phyloP scores from a whole-genome alignment of 1,284 basidiomycete species.

The Ganoderma sp. region DNA sequence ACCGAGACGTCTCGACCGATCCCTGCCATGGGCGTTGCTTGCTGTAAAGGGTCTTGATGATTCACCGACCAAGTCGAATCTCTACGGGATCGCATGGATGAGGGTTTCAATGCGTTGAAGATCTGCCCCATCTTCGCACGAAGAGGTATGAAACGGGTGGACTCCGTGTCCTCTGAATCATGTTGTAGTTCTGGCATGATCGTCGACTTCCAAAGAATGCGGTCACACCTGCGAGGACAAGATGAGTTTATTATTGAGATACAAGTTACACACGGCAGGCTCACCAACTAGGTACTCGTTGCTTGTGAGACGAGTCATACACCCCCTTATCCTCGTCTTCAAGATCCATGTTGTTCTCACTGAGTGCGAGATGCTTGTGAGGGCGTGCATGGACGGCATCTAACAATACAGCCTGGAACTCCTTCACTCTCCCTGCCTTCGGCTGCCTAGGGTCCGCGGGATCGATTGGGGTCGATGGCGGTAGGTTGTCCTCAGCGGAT shows the following conservation, averaged over 20 bases:
- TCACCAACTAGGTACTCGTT: slow-evolving; percentile 83
- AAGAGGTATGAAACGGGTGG: slow-evolving; percentile 38
- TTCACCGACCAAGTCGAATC: slow-evolving; percentile 43
- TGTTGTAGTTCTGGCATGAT: slow-evolving; percentile 53
- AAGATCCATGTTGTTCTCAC: slow-evolving; percentile 45
- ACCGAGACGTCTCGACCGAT: not conserved
- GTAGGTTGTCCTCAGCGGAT: slow-evolving; percentile 2
- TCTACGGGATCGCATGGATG: slow-evolving; percentile 48
- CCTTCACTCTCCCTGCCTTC: slow-evolving; percentile 23
- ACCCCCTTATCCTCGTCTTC: slow-evolving; percentile 61
- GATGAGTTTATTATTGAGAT: slow-evolving; percentile 1
- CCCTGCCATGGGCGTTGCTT: not conserved
- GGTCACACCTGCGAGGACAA: slow-evolving; percentile 65
- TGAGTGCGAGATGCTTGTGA: slow-evolving; percentile 35
- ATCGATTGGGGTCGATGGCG: slow-evolving; percentile 18
- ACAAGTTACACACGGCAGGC: slow-evolving; percentile 27
- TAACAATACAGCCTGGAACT: slow-evolving; percentile 26
- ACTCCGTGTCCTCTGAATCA: slow-evolving; percentile 45
- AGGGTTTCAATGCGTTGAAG: slow-evolving; percentile 60
- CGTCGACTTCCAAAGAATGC: slow-evolving; percentile 79
- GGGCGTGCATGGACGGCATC: slow-evolving; percentile 28
- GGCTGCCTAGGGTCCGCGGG: slow-evolving; percentile 27
- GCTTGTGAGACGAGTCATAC: slow-evolving; percentile 79
- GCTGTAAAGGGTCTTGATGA: slow-evolving; percentile 26
- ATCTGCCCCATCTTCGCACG: slow-evolving; percentile 58